Conservation (phyloP, 305 asterid genomes). For the Fraxinus platypoda region DNA sequence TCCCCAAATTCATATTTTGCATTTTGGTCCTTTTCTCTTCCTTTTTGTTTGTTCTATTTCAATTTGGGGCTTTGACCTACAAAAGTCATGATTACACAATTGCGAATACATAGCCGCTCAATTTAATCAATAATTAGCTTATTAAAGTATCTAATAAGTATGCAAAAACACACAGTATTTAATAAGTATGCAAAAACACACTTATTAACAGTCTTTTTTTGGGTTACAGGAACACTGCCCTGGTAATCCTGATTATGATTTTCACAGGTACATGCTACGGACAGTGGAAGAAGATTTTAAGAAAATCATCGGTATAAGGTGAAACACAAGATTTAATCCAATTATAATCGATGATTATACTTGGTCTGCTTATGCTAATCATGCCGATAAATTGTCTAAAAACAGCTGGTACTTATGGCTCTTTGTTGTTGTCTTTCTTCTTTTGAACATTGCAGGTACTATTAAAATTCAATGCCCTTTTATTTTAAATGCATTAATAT, state of each 20-base stretch:
- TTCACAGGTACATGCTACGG: constrained; percentile 69
- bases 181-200: no score
- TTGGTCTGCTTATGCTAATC: constrained; percentile 11
- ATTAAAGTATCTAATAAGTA: no score
- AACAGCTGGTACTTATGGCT: constrained; percentile 89
- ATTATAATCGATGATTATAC: not conserved
- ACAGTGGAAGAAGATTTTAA: constrained; percentile 77
- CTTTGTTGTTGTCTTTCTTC: constrained; percentile 74
- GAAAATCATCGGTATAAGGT: constrained; percentile 84
- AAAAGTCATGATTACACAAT: no score
- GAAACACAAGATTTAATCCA: constrained; percentile 1
- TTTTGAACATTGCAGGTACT: constrained; percentile 74
- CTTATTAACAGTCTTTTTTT: no score
- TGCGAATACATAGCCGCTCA: no score
- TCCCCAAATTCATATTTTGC: no score
- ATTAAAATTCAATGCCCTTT: not conserved
- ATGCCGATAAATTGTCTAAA: constrained; percentile 18
- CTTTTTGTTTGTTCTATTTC: no score
- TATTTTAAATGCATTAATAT: not conserved
- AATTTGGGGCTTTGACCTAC: no score
- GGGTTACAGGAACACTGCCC: constrained; percentile 63
- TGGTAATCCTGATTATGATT: constrained; percentile 42
- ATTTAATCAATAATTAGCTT: no score
- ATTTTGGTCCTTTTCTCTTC: no score
- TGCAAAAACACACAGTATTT: no score